Conservation (phyloP, 2,329 filamentous ascomycete genomes). For the Monosporascus sp. region DNA sequence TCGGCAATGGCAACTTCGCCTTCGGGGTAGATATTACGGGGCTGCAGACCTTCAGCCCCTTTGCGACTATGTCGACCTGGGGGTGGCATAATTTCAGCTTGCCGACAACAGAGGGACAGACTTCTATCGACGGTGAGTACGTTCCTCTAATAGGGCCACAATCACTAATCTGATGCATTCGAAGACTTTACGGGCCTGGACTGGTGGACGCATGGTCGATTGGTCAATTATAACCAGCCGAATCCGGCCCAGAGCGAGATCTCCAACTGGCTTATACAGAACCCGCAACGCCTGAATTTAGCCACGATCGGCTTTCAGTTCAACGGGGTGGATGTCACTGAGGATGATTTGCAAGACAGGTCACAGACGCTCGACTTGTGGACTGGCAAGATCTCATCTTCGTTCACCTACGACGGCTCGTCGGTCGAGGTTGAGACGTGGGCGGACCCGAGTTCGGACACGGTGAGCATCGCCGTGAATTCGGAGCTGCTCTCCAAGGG, state of each 20-base stretch:
- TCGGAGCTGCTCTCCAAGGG: constrained; percentile 34
- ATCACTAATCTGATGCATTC: constrained; percentile 3
- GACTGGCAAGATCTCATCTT: constrained; percentile 37
- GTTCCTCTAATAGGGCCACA: not conserved
- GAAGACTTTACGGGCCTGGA: constrained; percentile 35
- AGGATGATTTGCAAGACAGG: constrained; percentile 33
- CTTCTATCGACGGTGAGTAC: constrained; percentile 26
- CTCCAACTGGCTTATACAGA: constrained; percentile 38
- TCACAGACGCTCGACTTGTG: constrained; percentile 42
- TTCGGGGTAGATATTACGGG: constrained; percentile 43
- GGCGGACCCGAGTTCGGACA: constrained; percentile 39
- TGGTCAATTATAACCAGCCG: constrained; percentile 36
- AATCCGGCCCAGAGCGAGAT: constrained; percentile 36
- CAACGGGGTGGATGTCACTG: constrained; percentile 30
- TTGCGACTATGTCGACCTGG: constrained; percentile 42
- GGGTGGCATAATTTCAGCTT: constrained; percentile 45
- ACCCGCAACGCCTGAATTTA: constrained; percentile 47
- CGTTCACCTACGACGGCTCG: constrained; percentile 35
- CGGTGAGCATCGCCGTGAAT: constrained; percentile 36
- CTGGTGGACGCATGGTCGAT: constrained; percentile 37
- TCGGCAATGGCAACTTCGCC: constrained; percentile 45
- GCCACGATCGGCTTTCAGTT: constrained; percentile 43
- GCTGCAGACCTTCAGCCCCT: constrained; percentile 40
- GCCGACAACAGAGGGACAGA: constrained; percentile 33
- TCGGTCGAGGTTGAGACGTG: constrained; percentile 37